Evolutionary conservation across 805 yeast species (phyloP), one percentile per base, ranked within the genome.

Genomic region (Saccharomycodes ludwigii): DNA sequence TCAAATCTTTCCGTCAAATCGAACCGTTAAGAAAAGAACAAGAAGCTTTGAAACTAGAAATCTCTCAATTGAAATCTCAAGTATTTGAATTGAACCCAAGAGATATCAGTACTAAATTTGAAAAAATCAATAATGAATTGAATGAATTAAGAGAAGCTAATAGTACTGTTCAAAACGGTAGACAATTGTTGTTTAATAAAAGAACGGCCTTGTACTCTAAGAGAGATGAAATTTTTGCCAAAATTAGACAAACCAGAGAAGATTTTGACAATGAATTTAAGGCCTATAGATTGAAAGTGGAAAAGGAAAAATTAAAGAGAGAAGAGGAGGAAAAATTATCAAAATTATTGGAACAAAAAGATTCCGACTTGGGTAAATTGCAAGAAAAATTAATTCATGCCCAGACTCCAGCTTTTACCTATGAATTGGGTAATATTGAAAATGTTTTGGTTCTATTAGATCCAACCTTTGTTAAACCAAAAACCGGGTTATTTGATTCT

Each of bases 391-490:
- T 81, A 63, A 68, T 73, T 32, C 80, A 73, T 40, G 85, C 85
- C 29, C 52, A 54, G 30, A 56, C 59, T 44, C 95, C 97, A 18
- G 97, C 96, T 18, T 86, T 79, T 60, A 72, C 77, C 37, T 61
- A 61, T 27, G 94, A 91, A 60, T 77, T 88, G 47, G 66, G 67
- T 42, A 64, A 77, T 40, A 80, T 91, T 48, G 82, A 85, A 56
- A 62, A 68, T 34, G 66, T 85, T 52, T 66, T 86, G 52, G 50
- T 61, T 22, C 71, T 71, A 58, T 82, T 91, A 45, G 94, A 85
- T 51, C 91, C 93, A 43, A 51, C 76, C 29, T 75, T 71, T 58
- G 82, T 73, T 48, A 73, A 70, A 54, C 73, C 79, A 31, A 46
- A 41, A 26, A 28, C 56, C 19, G 33, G 15, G 21, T 7, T 8